phyloP scores from a whole-genome alignment of 148 eudicot genomes.

The Chenopodium suecicum region DNA sequence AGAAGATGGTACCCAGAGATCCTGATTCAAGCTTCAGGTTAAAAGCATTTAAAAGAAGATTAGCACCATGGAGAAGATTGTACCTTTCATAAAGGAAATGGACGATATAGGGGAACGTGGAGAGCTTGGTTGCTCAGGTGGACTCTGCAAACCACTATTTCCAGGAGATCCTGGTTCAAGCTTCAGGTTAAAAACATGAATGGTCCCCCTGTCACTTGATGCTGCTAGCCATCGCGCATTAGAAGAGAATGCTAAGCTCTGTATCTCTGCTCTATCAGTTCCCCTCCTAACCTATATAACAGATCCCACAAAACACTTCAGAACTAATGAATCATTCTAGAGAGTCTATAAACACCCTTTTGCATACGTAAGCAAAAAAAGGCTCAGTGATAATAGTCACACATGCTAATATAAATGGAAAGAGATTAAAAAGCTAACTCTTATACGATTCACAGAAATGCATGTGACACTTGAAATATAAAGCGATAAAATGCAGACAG shows the following conservation, averaged over 20 bases:
- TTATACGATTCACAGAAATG: background rate
- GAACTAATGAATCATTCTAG: background rate
- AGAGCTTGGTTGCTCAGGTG: slow-evolving; percentile 43
- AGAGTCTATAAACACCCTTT: background rate
- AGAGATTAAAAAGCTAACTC: no score
- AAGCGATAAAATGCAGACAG: background rate
- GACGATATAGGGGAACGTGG: slow-evolving; percentile 49
- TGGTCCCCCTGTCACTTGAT: slow-evolving; percentile 73
- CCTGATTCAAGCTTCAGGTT: slow-evolving; percentile 61
- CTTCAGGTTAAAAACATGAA: slow-evolving; percentile 69
- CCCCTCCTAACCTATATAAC: slow-evolving; percentile 68
- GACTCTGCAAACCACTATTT: slow-evolving; percentile 32
- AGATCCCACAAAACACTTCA: background rate
- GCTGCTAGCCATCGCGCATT: slow-evolving; percentile 70
- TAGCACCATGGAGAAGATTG: background rate
- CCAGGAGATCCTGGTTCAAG: slow-evolving; percentile 51
- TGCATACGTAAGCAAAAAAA: background rate
- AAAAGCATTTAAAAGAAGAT: slow-evolving; percentile 37
- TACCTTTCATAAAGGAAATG: slow-evolving; percentile 72
- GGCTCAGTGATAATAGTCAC: background rate
- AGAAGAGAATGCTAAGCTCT: slow-evolving; percentile 66
- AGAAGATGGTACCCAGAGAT: slow-evolving; percentile 34
- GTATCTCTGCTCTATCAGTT: slow-evolving; percentile 65
- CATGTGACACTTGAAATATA: background rate
- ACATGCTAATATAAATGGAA: background rate